Base-by-base conservation (phyloP, 1,139 yeast genomes). In the Kazachstania sp. region DNA sequence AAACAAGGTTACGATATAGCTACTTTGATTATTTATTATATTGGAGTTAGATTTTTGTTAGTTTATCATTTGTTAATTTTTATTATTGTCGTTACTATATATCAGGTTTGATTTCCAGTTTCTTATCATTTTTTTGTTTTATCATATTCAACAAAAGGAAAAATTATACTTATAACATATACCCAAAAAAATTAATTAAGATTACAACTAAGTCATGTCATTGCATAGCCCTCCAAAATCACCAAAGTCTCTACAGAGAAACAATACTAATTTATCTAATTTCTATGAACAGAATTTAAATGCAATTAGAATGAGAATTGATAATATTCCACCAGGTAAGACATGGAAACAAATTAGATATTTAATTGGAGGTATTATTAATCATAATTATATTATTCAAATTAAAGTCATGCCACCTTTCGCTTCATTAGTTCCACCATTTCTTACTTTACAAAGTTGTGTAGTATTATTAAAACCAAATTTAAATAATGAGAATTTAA, bases 281-380 rank as follows among this genome's bases (percentile, higher is more conserved):
- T 31, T 29, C 12, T 41, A 48, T 34, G 31, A 31, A 20, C 41
- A 36, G n/a, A 37, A 28, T 12, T n/a, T 37, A 40, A 45, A 49
- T 8, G 45, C 46, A 6, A 44, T 54, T 11, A 35, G 49, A 32
- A 32, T 57, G 16, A 53, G 60, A 45, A 56, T 64, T 19, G 67
- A 63, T 46, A 62, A 64, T 51, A 45, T 64, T 30, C 67, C 67
- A 34, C 65, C 64, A 32, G 61, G 60, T 18, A 62, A 64, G 49
- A 54, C 54, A 30, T 63, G 67, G 67, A 58, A 58, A 41, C 64
- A 64, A 45, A 55, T 64, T 18, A 59, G 57, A 45, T 61, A 63
- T 46, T 49, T 62, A 38, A 54, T 64, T 6, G 64, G 66, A 36
- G 61, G 64, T 6, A 58, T 63, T 35, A 54, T 64, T 30, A 64